These are phyloP conservation scores for Mycena vulgaris DNA, from an alignment of 768 basidiomycete species.

Conservation along the genomic window DNA sequence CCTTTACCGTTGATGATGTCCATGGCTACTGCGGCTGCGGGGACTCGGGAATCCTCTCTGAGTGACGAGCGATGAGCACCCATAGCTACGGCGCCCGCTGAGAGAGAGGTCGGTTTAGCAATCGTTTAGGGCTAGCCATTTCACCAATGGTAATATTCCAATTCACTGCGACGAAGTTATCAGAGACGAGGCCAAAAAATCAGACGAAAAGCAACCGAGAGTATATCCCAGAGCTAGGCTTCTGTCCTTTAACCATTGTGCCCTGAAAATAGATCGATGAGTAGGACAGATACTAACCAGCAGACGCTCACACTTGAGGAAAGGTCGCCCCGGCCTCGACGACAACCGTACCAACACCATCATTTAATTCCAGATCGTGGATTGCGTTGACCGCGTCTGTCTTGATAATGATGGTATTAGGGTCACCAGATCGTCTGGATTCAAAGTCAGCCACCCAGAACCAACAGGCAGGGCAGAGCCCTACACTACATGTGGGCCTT, in stretches of 20 bases:
- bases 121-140: neutral
- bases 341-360: slow-evolving; percentile 49
- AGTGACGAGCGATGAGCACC: slow-evolving; percentile 57
- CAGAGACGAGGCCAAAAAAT: neutral
- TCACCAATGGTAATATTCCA: slow-evolving; percentile 58
- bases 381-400: slow-evolving; percentile 53
- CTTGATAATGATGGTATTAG: slow-evolving; percentile 52
- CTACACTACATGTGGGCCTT: slow-evolving; percentile 59
- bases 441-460: no score
- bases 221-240: slow-evolving; percentile 53
- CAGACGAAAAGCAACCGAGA: slow-evolving; percentile 40
- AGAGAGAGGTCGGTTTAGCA: neutral
- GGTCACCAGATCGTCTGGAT: slow-evolving; percentile 53
- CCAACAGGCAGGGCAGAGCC: slow-evolving; percentile 12
- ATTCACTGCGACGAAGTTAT: slow-evolving; percentile 46
- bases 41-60: slow-evolving; percentile 55
- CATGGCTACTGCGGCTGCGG: slow-evolving; percentile 50
- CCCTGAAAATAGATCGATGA: slow-evolving; percentile 35
- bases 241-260: slow-evolving; percentile 53
- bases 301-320: slow-evolving; percentile 49
- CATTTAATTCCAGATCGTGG: slow-evolving; percentile 46
- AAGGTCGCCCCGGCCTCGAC: slow-evolving; percentile 56
- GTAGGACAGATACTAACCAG: no score
- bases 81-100: slow-evolving; percentile 54
- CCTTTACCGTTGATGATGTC: slow-evolving; percentile 57